Percentiles rank a stretch among this genome's conserved stretches.
These are phyloP conservation scores for Gossypium lobatum DNA, from an alignment of 441 rosid genomes.

Conservation along the genomic window DNA sequence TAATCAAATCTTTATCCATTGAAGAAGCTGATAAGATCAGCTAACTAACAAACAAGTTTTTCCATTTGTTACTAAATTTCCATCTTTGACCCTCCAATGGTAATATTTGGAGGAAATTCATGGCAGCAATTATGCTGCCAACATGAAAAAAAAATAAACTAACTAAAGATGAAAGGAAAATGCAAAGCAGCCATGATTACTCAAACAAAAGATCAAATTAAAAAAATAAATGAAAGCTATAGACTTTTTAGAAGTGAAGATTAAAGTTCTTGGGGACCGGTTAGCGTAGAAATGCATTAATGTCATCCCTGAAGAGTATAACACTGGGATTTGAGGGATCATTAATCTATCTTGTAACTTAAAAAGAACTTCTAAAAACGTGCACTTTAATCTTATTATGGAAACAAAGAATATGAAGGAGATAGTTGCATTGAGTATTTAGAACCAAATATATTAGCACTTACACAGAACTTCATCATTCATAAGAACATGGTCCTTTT, in stretches of 20 bases:
- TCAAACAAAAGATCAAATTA: background rate
- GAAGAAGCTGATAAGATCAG: background rate
- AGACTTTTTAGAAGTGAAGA: background rate
- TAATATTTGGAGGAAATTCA: constrained; percentile 4
- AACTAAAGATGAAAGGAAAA: no score
- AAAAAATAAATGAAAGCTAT: background rate
- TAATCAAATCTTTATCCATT: background rate
- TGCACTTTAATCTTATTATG: no score
- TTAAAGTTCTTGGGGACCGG: background rate
- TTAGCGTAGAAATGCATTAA: constrained; percentile 29
- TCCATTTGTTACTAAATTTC: background rate
- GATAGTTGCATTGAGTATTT: no score
- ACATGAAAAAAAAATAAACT: background rate
- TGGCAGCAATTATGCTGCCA: background rate
- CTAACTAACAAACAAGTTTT: background rate
- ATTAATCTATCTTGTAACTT: no score
- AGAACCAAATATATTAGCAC: no score
- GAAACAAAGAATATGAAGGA: no score
- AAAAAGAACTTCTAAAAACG: no score
- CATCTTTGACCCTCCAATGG: background rate
- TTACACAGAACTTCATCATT: no score
- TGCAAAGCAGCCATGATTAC: background rate
- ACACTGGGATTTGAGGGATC: background rate
- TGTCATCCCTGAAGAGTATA: background rate
- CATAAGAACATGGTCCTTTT: no score